These are phyloP conservation scores for Boletus bicolor DNA, from an alignment of 768 basidiomycete species.

Conservation along the genomic window DNA sequence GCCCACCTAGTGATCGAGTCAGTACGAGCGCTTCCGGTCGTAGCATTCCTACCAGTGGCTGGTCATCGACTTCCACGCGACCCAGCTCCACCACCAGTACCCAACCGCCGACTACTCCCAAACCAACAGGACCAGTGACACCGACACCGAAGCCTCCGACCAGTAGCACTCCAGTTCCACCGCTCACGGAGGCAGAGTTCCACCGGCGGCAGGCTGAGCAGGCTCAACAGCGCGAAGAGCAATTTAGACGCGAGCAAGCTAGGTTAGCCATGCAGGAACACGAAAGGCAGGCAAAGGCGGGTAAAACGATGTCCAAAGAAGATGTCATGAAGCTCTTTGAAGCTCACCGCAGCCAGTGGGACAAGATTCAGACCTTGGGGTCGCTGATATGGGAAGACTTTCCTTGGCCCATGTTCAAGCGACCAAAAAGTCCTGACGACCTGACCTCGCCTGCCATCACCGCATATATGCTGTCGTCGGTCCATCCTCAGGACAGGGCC, in stretches of 20 bases:
- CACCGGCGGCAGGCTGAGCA: constrained; percentile 62
- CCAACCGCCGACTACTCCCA: constrained; percentile 25
- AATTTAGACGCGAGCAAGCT: constrained; percentile 67
- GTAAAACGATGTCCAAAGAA: constrained; percentile 53
- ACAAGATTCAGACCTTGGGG: constrained; percentile 36
- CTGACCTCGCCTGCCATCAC: constrained; percentile 53
- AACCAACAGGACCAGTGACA: constrained; percentile 22
- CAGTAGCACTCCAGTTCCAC: constrained; percentile 17
- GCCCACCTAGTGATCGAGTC: constrained; percentile 30
- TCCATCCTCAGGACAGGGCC: constrained; percentile 51
- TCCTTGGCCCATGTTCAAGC: constrained; percentile 71
- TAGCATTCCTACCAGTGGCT: constrained; percentile 25
- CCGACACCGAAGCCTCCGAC: constrained; percentile 21
- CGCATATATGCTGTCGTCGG: constrained; percentile 58
- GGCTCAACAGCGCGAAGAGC: constrained; percentile 62
- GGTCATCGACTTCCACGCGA: constrained; percentile 30
- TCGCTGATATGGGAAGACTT: constrained; percentile 62
- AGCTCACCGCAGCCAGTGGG: constrained; percentile 63
- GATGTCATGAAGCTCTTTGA: constrained; percentile 56
- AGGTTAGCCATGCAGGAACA: constrained; percentile 49
- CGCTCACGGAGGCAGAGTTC: constrained; percentile 52
- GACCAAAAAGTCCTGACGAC: constrained; percentile 56
- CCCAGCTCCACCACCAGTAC: constrained; percentile 24
- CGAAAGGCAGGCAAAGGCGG: constrained; percentile 39
- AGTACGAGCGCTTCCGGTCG: constrained; percentile 30